These are phyloP conservation scores for Tricholoma sp. DNA, from an alignment of 768 basidiomycete genomes.

Conservation along the genomic window DNA sequence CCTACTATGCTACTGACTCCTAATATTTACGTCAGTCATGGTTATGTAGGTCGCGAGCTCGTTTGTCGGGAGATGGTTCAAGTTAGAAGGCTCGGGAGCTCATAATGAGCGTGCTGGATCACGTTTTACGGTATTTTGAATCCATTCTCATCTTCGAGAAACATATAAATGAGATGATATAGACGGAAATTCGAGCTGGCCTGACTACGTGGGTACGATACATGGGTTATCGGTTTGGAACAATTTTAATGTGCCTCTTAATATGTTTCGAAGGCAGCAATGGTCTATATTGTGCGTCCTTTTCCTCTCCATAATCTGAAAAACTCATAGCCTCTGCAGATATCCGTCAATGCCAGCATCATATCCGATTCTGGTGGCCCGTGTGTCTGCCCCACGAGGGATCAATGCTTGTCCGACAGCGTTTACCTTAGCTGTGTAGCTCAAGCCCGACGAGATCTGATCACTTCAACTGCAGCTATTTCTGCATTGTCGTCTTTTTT, in stretches of 20 bases:
- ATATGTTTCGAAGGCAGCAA: constrained; percentile 49
- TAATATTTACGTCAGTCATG: neutral
- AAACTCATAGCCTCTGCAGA: constrained; percentile 34
- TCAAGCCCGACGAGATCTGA: constrained; percentile 74
- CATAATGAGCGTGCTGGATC: constrained; percentile 58
- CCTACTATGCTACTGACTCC: neutral
- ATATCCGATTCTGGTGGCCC: constrained; percentile 74
- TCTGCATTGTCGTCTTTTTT: constrained; percentile 70
- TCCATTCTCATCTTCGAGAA: neutral
- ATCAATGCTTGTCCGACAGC: constrained; percentile 49
- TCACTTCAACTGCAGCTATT: constrained; percentile 77
- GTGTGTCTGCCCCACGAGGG: constrained; percentile 63
- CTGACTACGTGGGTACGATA: constrained; percentile 71
- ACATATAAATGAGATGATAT: neutral
- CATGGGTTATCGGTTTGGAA: neutral
- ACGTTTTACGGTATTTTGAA: constrained; percentile 43
- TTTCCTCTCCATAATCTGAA: neutral
- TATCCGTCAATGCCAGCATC: constrained; percentile 83
- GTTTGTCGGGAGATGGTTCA: constrained; percentile 61
- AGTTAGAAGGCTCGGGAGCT: constrained; percentile 66
- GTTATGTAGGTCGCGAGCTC: constrained; percentile 35
- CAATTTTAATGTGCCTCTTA: constrained; percentile 6
- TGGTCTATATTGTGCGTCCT: constrained; percentile 75
- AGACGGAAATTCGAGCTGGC: constrained; percentile 79
- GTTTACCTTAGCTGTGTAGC: constrained; percentile 52